Evolutionary conservation across 2,329 filamentous ascomycete species (phyloP), one percentile per base, ranked within the genome.

Genomic region (Fusarium xylarioides): DNA sequence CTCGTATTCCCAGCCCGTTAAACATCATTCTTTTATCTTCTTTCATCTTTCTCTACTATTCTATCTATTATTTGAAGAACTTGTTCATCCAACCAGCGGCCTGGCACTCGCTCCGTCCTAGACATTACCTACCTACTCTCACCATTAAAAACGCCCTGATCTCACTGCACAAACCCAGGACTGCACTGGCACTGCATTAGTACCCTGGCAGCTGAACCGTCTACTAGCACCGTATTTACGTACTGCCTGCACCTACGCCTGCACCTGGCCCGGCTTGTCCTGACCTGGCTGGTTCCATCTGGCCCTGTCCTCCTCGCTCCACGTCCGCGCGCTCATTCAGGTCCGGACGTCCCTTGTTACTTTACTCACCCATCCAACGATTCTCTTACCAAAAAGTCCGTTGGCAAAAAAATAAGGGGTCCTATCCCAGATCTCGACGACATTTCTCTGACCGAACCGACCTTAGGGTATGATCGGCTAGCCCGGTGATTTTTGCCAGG

Each of bases 1-100:
- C 76, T 79, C 77, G 78, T 79, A 77, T 76, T 77, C 73, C 74
- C 64, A 67, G 73, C 65, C 43, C 53, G 46, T 61, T 34, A 73
- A 71, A 72, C 67, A 71, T 68, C 70, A 58, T 68, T 58, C 62
- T 47, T 65, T 63, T 28, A 37, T 38, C 30, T 38, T 67, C 40
- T 30, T 60, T 64, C 38, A 44, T 56, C 16, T 42, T 61, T 59
- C 30, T 61, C 16, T 38, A 16, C 28, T 26, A n/a, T 59, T 47
- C 35, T 40, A 47, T 21, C 44, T 28, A 18, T 40, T 40, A 19
- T 47, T 35, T 40, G 18, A 16, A 34, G 38, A 47, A 21, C 50
- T 61, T 43, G 32, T n/a, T 59, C 38, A 40, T 73, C 73, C 76
- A 77, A 74, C 77, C 74, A 76, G 54, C 32, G 49, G 23, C 54